These are phyloP conservation scores for Colletotrichum spinosum DNA, from an alignment of 2,329 filamentous ascomycete species.

Conservation along the genomic window DNA sequence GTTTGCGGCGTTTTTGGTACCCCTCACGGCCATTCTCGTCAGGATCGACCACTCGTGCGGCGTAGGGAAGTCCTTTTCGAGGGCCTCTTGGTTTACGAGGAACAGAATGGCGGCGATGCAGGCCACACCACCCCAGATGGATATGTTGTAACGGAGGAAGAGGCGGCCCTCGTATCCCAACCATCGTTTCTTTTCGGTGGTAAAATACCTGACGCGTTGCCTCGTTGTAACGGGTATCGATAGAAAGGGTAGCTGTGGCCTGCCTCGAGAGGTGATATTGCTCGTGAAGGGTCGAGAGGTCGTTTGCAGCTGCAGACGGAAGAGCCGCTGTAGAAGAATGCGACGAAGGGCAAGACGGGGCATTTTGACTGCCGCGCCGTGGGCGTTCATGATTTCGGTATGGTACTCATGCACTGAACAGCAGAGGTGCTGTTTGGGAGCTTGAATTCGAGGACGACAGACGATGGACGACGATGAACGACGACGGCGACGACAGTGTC, in stretches of 20 bases:
- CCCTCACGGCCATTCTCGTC: slow-evolving; percentile 75
- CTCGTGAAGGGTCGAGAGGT: slow-evolving; percentile 37
- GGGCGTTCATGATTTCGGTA: background rate
- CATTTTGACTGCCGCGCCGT: slow-evolving; percentile 44
- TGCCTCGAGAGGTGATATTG: slow-evolving; percentile 43
- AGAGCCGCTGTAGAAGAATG: slow-evolving; percentile 42
- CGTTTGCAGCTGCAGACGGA: slow-evolving; percentile 33
- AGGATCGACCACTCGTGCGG: slow-evolving; percentile 84
- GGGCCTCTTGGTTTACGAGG: slow-evolving; percentile 77
- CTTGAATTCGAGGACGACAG: too few relatives aligned
- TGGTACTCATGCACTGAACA: too few relatives aligned
- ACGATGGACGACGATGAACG: too few relatives aligned
- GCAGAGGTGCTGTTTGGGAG: too few relatives aligned
- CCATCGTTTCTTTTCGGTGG: slow-evolving; percentile 80
- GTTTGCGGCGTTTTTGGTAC: slow-evolving; percentile 69
- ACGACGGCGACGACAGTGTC: background rate
- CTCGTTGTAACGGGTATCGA: slow-evolving; percentile 58
- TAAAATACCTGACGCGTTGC: slow-evolving; percentile 76
- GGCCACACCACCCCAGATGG: slow-evolving; percentile 72
- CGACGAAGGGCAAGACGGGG: slow-evolving; percentile 53
- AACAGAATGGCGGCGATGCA: slow-evolving; percentile 71
- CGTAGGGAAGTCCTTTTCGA: slow-evolving; percentile 82
- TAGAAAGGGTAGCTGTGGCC: slow-evolving; percentile 65
- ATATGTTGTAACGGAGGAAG: slow-evolving; percentile 74
- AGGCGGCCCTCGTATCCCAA: slow-evolving; percentile 77